phyloP scores from a whole-genome alignment of 805 yeast genomes.

The Kodamaea lidongshanica region DNA sequence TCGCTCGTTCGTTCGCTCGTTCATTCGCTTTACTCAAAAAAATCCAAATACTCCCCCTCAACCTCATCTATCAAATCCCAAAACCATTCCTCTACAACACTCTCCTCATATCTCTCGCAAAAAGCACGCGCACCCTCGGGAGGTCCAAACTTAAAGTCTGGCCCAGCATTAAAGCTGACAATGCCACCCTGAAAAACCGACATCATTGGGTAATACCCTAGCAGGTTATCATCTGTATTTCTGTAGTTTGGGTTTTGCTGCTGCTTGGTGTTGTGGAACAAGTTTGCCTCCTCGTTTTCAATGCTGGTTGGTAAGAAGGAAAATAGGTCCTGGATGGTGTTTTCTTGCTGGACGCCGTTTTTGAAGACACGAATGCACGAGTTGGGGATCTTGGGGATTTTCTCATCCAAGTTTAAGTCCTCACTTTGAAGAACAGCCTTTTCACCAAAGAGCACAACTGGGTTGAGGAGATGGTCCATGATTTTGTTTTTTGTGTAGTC shows the following conservation, averaged over 20 bases:
- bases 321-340: constrained; percentile 59
- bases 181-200: constrained; percentile 77
- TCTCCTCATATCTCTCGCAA: constrained; percentile 56
- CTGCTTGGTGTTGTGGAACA: constrained; percentile 25
- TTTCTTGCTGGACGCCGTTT: constrained; percentile 67
- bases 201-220: constrained; percentile 89
- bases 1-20: no score
- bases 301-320: constrained; percentile 79
- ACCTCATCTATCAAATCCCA: constrained; percentile 85
- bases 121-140: constrained; percentile 47
- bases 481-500: constrained; percentile 67
- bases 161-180: constrained; percentile 65
- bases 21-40: constrained; percentile 25
- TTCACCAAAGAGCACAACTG: constrained; percentile 66
- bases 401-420: constrained; percentile 10
- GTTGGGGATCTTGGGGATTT: constrained; percentile 40
- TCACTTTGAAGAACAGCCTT: constrained; percentile 41
- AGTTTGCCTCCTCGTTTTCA: constrained; percentile 33
- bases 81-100: constrained; percentile 71
- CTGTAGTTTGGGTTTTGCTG: constrained; percentile 33
- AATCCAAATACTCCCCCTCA: constrained; percentile 53
- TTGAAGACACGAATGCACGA: constrained; percentile 67
- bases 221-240: constrained; percentile 67
- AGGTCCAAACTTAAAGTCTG: constrained; percentile 41
- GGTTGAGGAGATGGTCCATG: constrained; percentile 70